A percentile compares a stretch with the other conserved stretches of the same genome.
Conservation (phyloP, 2,329 filamentous ascomycete species). For the Eurotiales sp. region DNA sequence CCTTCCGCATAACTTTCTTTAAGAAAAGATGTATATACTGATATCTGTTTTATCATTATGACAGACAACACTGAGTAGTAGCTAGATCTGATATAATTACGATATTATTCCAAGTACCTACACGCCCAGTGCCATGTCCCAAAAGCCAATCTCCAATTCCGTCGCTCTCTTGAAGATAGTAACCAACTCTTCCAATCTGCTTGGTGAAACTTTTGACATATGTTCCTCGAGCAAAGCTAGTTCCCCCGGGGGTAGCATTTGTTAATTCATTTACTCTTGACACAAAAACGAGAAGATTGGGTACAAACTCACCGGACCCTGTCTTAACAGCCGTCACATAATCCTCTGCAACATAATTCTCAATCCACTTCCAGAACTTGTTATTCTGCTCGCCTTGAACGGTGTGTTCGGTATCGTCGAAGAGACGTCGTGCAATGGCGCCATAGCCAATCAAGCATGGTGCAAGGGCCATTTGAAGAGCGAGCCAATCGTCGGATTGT, state of each 20-base stretch:
- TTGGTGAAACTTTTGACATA: conserved; percentile 67
- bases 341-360: conserved; percentile 80
- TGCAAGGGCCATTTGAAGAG: conserved; percentile 76
- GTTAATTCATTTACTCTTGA: background rate
- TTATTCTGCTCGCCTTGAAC: conserved; percentile 57
- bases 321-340: conserved; percentile 68
- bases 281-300: background rate
- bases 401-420: conserved; percentile 54
- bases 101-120: too few relatives aligned
- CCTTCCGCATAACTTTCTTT: too few relatives aligned
- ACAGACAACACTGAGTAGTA: too few relatives aligned
- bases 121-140: conserved; percentile 60
- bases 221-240: conserved; percentile 71
- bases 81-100: too few relatives aligned
- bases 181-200: conserved; percentile 75
- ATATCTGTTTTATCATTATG: too few relatives aligned
- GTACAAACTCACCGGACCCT: conserved; percentile 56
- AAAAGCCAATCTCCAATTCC: conserved; percentile 71
- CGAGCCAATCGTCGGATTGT: conserved; percentile 81
- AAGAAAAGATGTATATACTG: too few relatives aligned
- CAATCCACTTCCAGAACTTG: conserved; percentile 84
- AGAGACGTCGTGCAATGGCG: conserved; percentile 68
- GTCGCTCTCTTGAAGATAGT: conserved; percentile 85
- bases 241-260: too few relatives aligned
- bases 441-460: conserved; percentile 90